These are phyloP conservation scores for Coemansia sp. DNA, from an alignment of 192 early-diverging fungal genomes.

Conservation along the genomic window DNA sequence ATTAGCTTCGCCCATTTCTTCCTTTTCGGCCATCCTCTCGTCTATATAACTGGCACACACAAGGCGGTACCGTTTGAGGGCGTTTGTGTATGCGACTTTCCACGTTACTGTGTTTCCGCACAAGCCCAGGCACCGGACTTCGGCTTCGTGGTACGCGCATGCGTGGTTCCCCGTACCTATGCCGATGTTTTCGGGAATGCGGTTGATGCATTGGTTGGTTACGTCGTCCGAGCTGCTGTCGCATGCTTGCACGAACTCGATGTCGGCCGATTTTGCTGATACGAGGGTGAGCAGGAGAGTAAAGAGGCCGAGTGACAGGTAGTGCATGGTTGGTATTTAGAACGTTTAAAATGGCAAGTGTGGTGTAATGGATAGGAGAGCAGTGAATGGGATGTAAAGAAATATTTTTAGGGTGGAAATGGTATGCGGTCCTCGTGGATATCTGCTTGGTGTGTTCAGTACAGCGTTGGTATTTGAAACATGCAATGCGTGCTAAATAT, in stretches of 20 bases:
- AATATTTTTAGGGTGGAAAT: no score
- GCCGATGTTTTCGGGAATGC: conserved; percentile 51
- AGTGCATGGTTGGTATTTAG: neutral
- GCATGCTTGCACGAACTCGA: conserved; percentile 50
- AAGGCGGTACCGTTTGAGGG: conserved; percentile 49
- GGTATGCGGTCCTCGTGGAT: no score
- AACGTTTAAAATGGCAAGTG: no score
- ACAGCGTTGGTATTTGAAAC: no score
- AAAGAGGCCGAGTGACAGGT: neutral
- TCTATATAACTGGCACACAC: conserved; percentile 52
- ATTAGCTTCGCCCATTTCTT: conserved; percentile 25
- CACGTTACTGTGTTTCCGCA: conserved; percentile 54
- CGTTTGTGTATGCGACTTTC: conserved; percentile 46
- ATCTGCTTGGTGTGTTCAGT: no score
- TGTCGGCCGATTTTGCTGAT: conserved; percentile 17
- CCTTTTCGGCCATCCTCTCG: conserved; percentile 45
- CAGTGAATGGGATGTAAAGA: no score
- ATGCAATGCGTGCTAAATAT: no score
- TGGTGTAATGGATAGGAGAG: no score
- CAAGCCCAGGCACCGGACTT: conserved; percentile 47
- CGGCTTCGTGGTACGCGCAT: conserved; percentile 54
- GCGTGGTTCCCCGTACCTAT: conserved; percentile 38
- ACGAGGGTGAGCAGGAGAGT: neutral
- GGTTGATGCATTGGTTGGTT: conserved; percentile 54
- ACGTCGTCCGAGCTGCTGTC: conserved; percentile 52